Base-by-base conservation (phyloP, 2,329 filamentous ascomycete species). In the Hyphodiscus sp. region DNA sequence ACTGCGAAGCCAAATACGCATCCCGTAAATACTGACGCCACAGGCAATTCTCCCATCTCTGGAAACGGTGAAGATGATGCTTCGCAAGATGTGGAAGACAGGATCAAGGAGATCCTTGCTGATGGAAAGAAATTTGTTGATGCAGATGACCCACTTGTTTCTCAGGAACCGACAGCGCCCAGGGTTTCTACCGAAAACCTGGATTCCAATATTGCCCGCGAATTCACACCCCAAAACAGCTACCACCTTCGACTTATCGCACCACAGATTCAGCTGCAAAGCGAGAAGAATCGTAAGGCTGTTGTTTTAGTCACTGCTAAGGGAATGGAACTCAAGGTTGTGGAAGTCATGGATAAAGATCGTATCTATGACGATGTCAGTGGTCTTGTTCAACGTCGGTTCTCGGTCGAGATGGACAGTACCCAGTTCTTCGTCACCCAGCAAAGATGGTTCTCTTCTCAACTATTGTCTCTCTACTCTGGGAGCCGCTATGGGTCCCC, bases 381-480 rank as follows among this genome's bases (percentile, higher is more conserved):
- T 65, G 95, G 94, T 51, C 79, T 99, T 45, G 92, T 99, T 1
- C 95, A 99, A 68, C 87, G 91, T 41, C 87, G 94, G 8, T 96
- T 97, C 73, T 82, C 91, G 26, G 85, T 96, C 58, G 89, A 91
- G 61, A 96, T 97, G 87, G 94, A 99, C 71, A 95, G 92, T 67
- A 87, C 95, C 26, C 94, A 99, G 69, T 96, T 99, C 72, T 99
- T 99, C 63, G 91, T 99, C 48, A 94, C 92, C 0, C 92, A 92
- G 58, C 88, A 92, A 64, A 95, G 95, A 73, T 94, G 86, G 69
- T 92, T 99, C 70, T 80, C 82, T 13, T 87, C 86, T 10, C 87
- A 89, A 58, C 82, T 95, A 59, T 79, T 96, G 50, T 91, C 94
- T 50, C 87, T 96, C 77, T 97, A 99, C 68, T 91, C 92, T 20